phyloP scores from a whole-genome alignment of 495 filamentous ascomycete genomes.

The Cetradonia linearis region DNA sequence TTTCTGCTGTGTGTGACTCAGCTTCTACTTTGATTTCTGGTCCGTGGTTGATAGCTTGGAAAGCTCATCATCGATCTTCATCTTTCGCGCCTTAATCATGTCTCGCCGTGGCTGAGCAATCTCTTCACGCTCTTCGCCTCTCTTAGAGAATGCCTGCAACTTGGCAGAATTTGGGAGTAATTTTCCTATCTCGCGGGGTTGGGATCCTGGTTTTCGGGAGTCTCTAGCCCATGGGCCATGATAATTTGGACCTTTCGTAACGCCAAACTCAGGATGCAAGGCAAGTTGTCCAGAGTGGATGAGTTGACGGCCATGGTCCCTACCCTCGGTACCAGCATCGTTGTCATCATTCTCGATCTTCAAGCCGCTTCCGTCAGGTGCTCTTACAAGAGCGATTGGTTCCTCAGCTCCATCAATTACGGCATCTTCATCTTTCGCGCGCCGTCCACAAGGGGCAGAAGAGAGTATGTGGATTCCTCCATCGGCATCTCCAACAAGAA shows the following conservation, averaged over 20 bases:
- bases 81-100: conserved; percentile 31
- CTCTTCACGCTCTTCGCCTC: conserved; percentile 12
- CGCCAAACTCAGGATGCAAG: conserved; percentile 35
- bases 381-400: conserved; percentile 12
- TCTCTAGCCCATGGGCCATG: conserved; percentile 37
- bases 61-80: conserved; percentile 20
- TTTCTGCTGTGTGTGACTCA: not conserved
- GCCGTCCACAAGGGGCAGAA: conserved; percentile 27
- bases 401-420: not conserved
- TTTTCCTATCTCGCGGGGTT: conserved; percentile 8
- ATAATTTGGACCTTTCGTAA: conserved; percentile 38
- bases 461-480: conserved; percentile 63
- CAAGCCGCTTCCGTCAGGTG: conserved; percentile 14
- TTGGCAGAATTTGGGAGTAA: not conserved
- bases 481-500: conserved; percentile 67
- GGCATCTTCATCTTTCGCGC: not conserved
- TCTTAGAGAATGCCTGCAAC: conserved; percentile 13
- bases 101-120: conserved; percentile 16
- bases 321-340: conserved; percentile 25
- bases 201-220: conserved; percentile 29
- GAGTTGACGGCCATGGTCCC: conserved; percentile 26
- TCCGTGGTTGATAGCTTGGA: not conserved
- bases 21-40: not conserved
- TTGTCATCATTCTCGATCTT: conserved; percentile 9
- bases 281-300: conserved; percentile 33